A percentile compares a stretch with the other conserved stretches of the same genome.
These are phyloP conservation scores for Leishmania guyanensis DNA, from an alignment of 208 protist genomes.

Conservation along the genomic window DNA sequence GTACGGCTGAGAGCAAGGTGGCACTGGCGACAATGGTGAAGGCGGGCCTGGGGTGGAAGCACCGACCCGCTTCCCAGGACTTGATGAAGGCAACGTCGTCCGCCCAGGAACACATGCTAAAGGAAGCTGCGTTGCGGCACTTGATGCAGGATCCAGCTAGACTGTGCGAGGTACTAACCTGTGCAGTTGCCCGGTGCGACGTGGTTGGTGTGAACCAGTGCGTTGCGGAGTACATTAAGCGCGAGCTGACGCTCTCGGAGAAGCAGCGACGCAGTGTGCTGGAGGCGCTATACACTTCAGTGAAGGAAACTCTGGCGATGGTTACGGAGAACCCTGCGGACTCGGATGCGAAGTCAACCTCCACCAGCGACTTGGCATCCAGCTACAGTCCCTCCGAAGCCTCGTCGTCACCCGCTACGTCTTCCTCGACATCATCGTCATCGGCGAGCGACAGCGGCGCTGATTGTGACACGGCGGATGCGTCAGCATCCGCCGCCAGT, in stretches of 20 bases:
- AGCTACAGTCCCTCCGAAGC: not conserved
- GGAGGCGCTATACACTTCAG: constrained; percentile 35
- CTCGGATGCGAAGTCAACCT: not conserved
- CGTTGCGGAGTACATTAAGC: constrained; percentile 29
- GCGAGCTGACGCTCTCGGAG: constrained; percentile 16
- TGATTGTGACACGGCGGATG: constrained; percentile 4
- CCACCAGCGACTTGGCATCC: no score
- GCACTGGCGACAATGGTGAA: constrained; percentile 26
- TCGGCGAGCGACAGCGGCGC: not conserved
- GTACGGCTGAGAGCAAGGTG: not conserved
- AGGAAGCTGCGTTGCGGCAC: constrained; percentile 47
- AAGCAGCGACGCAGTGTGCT: constrained; percentile 37
- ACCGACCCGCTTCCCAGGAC: constrained; percentile 23
- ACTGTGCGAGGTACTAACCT: constrained; percentile 40
- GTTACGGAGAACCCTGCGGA: constrained; percentile 20
- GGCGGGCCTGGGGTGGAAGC: constrained; percentile 37
- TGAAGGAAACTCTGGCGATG: constrained; percentile 33
- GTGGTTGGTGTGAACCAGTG: constrained; percentile 47
- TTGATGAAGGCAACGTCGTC: constrained; percentile 36
- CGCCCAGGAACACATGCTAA: constrained; percentile 35
- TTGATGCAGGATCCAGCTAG: constrained; percentile 52
- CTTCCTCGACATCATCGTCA: not conserved
- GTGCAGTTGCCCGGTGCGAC: constrained; percentile 41
- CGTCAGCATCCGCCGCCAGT: not conserved
- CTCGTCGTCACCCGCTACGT: not conserved